Evolutionary conservation across 1,284 basidiomycete species (phyloP).

Genomic region (Ceratobasidium theobromae): DNA sequence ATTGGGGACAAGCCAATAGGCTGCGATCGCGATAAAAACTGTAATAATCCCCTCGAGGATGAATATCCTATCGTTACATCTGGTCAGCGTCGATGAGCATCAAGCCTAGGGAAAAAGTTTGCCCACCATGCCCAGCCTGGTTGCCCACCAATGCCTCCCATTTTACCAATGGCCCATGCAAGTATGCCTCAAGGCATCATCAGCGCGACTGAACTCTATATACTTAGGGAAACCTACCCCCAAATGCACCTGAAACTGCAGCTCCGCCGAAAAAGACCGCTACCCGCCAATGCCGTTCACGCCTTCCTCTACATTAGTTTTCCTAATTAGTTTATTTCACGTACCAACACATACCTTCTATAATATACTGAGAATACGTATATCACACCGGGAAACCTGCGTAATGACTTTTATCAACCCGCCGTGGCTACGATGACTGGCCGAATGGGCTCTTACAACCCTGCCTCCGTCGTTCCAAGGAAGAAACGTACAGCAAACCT

Average conservation of each 20-base stretch:
- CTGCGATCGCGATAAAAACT: slow-evolving; percentile 49
- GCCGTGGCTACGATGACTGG: too few relatives aligned
- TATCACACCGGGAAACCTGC: slow-evolving; percentile 57
- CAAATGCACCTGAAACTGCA: slow-evolving; percentile 60
- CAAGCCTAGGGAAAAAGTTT: slow-evolving; percentile 5
- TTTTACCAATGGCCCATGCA: slow-evolving; percentile 58
- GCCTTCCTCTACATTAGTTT: too few relatives aligned
- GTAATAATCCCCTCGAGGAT: slow-evolving; percentile 62
- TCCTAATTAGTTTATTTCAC: background rate
- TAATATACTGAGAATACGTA: slow-evolving; percentile 66
- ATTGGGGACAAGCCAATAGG: slow-evolving; percentile 59
- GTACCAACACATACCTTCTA: slow-evolving; percentile 44
- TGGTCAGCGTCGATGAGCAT: background rate
- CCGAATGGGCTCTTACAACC: slow-evolving; percentile 43
- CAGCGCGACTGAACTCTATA: background rate
- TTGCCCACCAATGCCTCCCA: slow-evolving; percentile 59
- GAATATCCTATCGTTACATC: slow-evolving; percentile 54
- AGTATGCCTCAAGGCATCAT: slow-evolving; percentile 44
- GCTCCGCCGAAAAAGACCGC: slow-evolving; percentile 60
- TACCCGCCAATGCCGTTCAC: slow-evolving; percentile 61
- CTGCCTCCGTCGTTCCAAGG: slow-evolving; percentile 57
- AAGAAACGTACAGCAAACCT: slow-evolving; percentile 38
- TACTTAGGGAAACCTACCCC: slow-evolving; percentile 48
- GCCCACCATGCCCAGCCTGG: slow-evolving; percentile 56
- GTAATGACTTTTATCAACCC: background rate